These are phyloP conservation scores for Meira miltonrushii DNA, from an alignment of 1,284 basidiomycete species.

Conservation along the genomic window DNA sequence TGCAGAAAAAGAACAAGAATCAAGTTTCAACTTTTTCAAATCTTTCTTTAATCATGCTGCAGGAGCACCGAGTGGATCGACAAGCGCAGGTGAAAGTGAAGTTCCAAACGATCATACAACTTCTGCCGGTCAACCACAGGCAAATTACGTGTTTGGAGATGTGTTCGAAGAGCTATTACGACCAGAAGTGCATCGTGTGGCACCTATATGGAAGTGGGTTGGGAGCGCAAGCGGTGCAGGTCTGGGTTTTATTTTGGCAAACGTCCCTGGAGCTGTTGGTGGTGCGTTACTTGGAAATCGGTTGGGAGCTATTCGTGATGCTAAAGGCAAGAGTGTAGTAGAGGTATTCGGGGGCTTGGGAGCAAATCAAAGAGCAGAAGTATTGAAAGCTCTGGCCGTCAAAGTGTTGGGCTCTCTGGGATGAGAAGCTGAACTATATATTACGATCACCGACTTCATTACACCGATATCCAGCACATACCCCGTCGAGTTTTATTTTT, in stretches of 20 bases:
- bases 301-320: conserved; percentile 47
- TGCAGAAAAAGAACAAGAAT: conserved; percentile 31
- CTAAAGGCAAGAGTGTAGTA: conserved; percentile 48
- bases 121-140: conserved; percentile 13
- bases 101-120: conserved; percentile 2
- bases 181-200: conserved; percentile 44
- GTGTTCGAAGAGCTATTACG: conserved; percentile 49
- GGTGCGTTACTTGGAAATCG: conserved; percentile 45
- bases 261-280: conserved; percentile 35
- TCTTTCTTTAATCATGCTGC: conserved; percentile 20
- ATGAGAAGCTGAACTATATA: not conserved
- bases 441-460: no score
- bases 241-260: conserved; percentile 45
- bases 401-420: conserved; percentile 64
- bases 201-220: conserved; percentile 35
- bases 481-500: not conserved
- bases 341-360: conserved; percentile 78
- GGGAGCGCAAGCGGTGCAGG: conserved; percentile 41
- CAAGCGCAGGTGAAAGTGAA: not conserved
- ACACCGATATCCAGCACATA: not conserved
- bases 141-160: conserved; percentile 39
- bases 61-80: conserved; percentile 6
- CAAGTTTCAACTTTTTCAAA: conserved; percentile 43
- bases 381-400: conserved; percentile 76
- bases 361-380: conserved; percentile 71